Evolutionary conservation across 768 basidiomycete species (phyloP), one percentile per base, ranked within the genome.

Genomic region (Russula brevipes): DNA sequence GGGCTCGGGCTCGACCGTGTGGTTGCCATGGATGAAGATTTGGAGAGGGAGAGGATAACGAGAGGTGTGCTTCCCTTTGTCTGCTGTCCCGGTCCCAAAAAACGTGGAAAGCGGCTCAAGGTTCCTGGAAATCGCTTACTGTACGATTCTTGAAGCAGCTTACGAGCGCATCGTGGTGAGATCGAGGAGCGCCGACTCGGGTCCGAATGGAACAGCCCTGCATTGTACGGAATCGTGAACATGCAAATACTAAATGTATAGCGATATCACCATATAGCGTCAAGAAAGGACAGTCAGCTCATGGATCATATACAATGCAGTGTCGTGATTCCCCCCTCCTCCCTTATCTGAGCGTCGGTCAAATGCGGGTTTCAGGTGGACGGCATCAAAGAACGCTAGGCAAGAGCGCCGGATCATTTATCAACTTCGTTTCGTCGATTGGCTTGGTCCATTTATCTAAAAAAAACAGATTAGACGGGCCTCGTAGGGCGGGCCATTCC

Each of bases 381-480:
- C 10, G 30, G 31, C 16, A 12, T 72, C 57, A 76, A 39, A 76
- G 60, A 10, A 76, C 75, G 60, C 73, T 75, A 1, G 75, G 75
- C 4, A 76, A 70, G 24, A 69, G 57, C 24, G 58, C 60, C 8
- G 63, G 67, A 51, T 76, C 73, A 50, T 68, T 58, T 31, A 70
- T 70, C 35, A 73, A 60, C 54, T 68, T 65, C 31, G 70, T 70
- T 38, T 74, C 71, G 53, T 76, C 74, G 5, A 71, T 63, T 3
- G 76, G 75, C 36, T 71, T 74, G 1, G 76, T 74, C 76, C 76
- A 77, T 65, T 76, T 77, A 56, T 77, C 76, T 76, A 30, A 45
- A 39, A n/a, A 5, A 39, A 47, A 47, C 5, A 5, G 33, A 51
- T 17, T 49, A 36, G 55, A 45, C 49, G 24, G 54, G 46, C 24